Percentiles rank a stretch among this genome's conserved stretches.
phyloP scores from a whole-genome alignment of 2,329 filamentous ascomycete genomes.

The Cordyceps pruinosa region DNA sequence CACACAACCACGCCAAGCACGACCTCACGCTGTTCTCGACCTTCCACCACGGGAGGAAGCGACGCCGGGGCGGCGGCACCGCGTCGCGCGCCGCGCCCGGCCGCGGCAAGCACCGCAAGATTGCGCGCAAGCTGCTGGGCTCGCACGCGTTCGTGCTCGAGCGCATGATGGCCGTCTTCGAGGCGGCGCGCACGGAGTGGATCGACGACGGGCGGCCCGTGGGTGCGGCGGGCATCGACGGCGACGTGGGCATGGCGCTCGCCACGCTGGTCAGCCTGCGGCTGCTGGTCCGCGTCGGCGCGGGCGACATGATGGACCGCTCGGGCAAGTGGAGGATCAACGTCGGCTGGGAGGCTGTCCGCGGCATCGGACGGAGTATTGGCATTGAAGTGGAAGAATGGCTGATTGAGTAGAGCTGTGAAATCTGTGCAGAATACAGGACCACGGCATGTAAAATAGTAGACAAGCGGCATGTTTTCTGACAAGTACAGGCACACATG shows the following conservation, averaged over 20 bases:
- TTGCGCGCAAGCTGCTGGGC: constrained; percentile 68
- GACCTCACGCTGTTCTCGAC: constrained; percentile 73
- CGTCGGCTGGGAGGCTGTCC: constrained; percentile 69
- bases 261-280: constrained; percentile 67
- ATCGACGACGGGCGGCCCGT: constrained; percentile 24
- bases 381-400: constrained; percentile 76
- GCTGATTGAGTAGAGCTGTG: constrained; percentile 51
- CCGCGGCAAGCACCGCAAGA: constrained; percentile 57
- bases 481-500: neutral
- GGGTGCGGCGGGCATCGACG: constrained; percentile 35
- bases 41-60: constrained; percentile 47
- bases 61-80: constrained; percentile 40
- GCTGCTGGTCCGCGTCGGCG: constrained; percentile 60
- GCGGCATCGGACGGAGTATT: constrained; percentile 63
- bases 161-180: constrained; percentile 70
- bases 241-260: constrained; percentile 56
- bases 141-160: constrained; percentile 73
- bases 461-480: neutral
- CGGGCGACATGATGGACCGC: constrained; percentile 59
- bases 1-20: constrained; percentile 69
- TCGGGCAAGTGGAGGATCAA: constrained; percentile 72
- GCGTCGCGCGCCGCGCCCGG: constrained; percentile 22
- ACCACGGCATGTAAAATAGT: neutral
- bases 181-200: constrained; percentile 56
- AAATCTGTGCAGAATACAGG: neutral